Base-by-base conservation (phyloP, 169 alveolate species). In the Eimeria acervulina region DNA sequence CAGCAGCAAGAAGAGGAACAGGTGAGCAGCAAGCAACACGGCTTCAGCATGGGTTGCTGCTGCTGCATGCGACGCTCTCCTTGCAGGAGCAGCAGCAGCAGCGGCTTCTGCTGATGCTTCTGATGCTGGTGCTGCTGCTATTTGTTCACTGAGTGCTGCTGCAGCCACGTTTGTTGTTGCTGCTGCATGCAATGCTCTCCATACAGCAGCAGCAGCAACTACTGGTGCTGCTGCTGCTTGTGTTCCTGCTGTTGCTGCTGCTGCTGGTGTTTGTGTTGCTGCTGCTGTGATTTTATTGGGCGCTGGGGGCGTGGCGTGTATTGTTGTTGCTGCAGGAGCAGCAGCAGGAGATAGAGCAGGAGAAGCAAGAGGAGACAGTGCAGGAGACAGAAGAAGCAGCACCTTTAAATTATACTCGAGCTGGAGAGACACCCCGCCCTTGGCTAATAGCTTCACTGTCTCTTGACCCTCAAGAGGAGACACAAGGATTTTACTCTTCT, bases 341-440 rank as follows among this genome's bases (percentile, higher is more conserved):
- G 72, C 96, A 94, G 78, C 97, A 96, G 70, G 97, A 92, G 74
- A 78, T 80, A 4, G 96, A 93, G 80, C 96, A 93, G 89, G 96
- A 93, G 96, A 93, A 93, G 94, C 94, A 93, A 36, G 96, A 93
- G 51, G 96, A 93, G 94, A 40, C 42, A 12, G 92, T 70, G 33
- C 78, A 68, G 44, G 96, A 81, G 63, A 31, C 44, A n/a, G 96
- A 93, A 38, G 96, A 93, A 36, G 89, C 88, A 28, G 96, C 93
- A 10, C 51, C 93, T 0, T 51, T 93, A 23, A 81, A 83, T n/a
- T 93, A 83, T 70, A 70, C 96, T 1, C 87, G 96, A 28, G 52
- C 36, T 2, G 96, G 83, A 68, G 92, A 84, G 89, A 93, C 76
- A 17, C 55, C 92, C 12, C 52, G 76, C 44, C 94, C 96, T 59